A percentile compares a stretch with the other conserved stretches of the same genome.
Conservation (phyloP, 1,284 basidiomycete genomes). For the Leccinum fuscescens region DNA sequence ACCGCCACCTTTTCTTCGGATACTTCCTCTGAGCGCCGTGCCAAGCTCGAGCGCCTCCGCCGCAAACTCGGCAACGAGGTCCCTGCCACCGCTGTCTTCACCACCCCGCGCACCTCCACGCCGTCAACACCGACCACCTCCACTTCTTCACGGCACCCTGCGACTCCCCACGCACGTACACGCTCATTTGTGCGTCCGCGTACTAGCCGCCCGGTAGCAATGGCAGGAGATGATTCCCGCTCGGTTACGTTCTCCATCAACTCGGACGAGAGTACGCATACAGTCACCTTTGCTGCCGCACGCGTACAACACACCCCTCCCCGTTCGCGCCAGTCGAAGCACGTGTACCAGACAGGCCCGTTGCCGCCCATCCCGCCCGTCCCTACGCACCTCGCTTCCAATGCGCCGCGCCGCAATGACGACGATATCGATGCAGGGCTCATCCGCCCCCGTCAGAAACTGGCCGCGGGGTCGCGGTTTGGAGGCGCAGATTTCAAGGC, state of each 20-base stretch:
- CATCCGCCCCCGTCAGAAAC: conserved; percentile 22
- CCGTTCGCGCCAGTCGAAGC: conserved; percentile 13
- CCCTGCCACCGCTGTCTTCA: conserved; percentile 56
- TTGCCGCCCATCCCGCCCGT: conserved; percentile 26
- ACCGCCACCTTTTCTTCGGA: conserved; percentile 11
- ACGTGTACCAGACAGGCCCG: conserved; percentile 18
- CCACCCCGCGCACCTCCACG: conserved; percentile 11
- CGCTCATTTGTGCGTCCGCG: conserved; percentile 3
- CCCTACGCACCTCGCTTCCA: conserved; percentile 9
- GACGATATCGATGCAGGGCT: conserved; percentile 17
- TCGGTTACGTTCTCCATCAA: conserved; percentile 31
- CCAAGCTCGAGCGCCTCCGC: conserved; percentile 59
- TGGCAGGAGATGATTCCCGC: conserved; percentile 20
- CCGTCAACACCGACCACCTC: not conserved
- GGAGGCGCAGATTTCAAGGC: conserved; percentile 33
- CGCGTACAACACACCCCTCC: conserved; percentile 16
- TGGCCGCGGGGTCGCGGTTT: conserved; percentile 25
- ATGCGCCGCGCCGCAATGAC: not conserved
- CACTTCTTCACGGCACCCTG: not conserved
- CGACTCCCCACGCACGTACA: conserved; percentile 1
- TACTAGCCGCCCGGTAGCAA: not conserved
- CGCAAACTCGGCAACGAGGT: conserved; percentile 59
- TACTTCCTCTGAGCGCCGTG: conserved; percentile 39
- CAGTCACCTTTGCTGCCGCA: conserved; percentile 18
- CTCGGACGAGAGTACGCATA: conserved; percentile 30